phyloP scores from a whole-genome alignment of 176 grass and related monocot genomes.

The Hordeum marinum region DNA sequence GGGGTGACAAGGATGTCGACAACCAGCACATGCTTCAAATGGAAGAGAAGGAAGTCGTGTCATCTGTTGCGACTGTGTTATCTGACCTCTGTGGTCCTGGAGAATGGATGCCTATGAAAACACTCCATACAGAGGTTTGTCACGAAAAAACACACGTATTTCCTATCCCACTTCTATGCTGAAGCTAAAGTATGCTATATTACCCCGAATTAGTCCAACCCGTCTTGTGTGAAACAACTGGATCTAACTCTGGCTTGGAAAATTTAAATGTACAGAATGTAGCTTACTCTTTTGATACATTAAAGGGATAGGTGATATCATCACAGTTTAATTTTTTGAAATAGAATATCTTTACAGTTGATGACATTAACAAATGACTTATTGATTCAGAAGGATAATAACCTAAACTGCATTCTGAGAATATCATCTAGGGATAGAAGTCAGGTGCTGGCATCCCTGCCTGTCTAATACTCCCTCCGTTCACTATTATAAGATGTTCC shows the following conservation, averaged over 20 bases:
- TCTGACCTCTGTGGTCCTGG: conserved; percentile 89
- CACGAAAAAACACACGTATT: conserved; percentile 13
- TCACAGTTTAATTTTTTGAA: not conserved
- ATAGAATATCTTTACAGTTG: not conserved
- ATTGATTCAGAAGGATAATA: not conserved
- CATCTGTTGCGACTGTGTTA: conserved; percentile 81
- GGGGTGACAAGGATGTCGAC: conserved; percentile 75
- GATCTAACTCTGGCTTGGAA: not conserved
- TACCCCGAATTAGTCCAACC: not conserved
- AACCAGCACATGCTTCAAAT: conserved; percentile 66
- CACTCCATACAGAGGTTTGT: conserved; percentile 83
- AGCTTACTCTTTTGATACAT: not conserved
- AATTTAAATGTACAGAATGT: not conserved
- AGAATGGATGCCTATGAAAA: conserved; percentile 87
- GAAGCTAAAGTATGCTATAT: not conserved
- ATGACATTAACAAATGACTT: not conserved
- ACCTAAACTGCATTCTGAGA: not conserved
- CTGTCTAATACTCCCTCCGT: not conserved
- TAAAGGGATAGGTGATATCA: not conserved
- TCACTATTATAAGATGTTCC: no score
- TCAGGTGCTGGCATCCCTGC: conserved; percentile 5
- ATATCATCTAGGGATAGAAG: not conserved
- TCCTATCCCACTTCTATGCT: not conserved
- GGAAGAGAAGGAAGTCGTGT: conserved; percentile 89
- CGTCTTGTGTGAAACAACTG: not conserved